These are phyloP conservation scores for Triangularia verruculosa DNA, from an alignment of 2,329 filamentous ascomycete species.

Conservation along the genomic window DNA sequence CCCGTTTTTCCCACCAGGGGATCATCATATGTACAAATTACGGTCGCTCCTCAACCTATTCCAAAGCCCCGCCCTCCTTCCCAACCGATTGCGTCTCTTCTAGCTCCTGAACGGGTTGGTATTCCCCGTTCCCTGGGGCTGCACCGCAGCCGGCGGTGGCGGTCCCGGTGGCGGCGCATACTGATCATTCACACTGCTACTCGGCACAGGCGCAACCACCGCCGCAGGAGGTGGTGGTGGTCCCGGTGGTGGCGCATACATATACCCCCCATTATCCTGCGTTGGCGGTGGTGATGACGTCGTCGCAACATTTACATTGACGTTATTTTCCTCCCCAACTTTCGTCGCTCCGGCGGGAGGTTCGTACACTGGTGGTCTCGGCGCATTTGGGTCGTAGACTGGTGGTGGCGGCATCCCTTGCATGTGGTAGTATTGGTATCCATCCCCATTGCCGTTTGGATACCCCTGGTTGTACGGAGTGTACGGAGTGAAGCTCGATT, in stretches of 20 bases:
- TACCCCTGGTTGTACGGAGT: no score
- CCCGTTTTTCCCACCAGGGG: conserved; percentile 1
- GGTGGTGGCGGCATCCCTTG: conserved; percentile 53
- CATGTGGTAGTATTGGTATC: conserved; percentile 46
- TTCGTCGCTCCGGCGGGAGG: conserved; percentile 45
- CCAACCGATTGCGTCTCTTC: conserved; percentile 6
- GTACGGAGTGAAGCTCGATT: conserved; percentile 42
- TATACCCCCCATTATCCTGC: conserved; percentile 23
- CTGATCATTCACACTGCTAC: not conserved
- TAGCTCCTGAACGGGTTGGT: conserved; percentile 25
- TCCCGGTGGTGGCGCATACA: conserved; percentile 46
- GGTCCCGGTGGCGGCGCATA: conserved; percentile 9
- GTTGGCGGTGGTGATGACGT: conserved; percentile 18
- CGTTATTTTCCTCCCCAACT: conserved; percentile 36
- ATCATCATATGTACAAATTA: conserved; percentile 3
- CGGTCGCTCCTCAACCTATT: conserved; percentile 13
- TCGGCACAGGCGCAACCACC: not conserved
- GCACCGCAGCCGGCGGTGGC: not conserved
- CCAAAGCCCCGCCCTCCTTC: not conserved
- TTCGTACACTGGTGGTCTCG: conserved; percentile 54
- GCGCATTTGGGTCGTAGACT: conserved; percentile 54
- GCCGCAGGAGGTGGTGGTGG: conserved; percentile 41
- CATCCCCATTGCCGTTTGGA: conserved; percentile 21
- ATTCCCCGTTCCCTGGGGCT: conserved; percentile 17
- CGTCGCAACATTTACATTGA: conserved; percentile 12